Percentiles rank a stretch among this genome's conserved stretches.
These are phyloP conservation scores for Paecilomyces sp. DNA, from an alignment of 2,329 filamentous ascomycete species.

Conservation along the genomic window DNA sequence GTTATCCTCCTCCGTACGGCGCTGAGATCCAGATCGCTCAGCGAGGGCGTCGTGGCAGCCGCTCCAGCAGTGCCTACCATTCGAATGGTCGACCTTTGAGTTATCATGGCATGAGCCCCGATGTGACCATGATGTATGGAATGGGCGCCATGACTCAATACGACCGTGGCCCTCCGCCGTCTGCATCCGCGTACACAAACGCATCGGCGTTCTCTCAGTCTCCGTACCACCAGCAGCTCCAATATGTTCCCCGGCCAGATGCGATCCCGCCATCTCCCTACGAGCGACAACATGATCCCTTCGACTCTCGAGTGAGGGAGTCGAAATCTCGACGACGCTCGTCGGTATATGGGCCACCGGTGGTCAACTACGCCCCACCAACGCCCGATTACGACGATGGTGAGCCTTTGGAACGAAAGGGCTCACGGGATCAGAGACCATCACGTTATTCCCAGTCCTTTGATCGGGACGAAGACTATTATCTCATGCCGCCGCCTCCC, in stretches of 20 bases:
- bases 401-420: slow-evolving; percentile 18
- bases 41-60: slow-evolving; percentile 19
- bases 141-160: slow-evolving; percentile 21
- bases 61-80: slow-evolving; percentile 30
- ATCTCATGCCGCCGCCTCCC: slow-evolving; percentile 36
- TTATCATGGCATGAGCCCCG: slow-evolving; percentile 28
- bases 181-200: slow-evolving; percentile 29
- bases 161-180: slow-evolving; percentile 30
- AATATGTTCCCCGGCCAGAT: slow-evolving; percentile 22
- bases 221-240: slow-evolving; percentile 20
- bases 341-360: slow-evolving; percentile 27
- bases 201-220: slow-evolving; percentile 22
- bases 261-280: slow-evolving; percentile 12
- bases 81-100: slow-evolving; percentile 29
- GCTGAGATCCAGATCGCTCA: slow-evolving; percentile 26
- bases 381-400: slow-evolving; percentile 23
- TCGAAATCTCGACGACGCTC: slow-evolving; percentile 21
- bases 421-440: slow-evolving; percentile 21
- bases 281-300: slow-evolving; percentile 25
- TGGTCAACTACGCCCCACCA: slow-evolving; percentile 24
- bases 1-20: slow-evolving; percentile 19
- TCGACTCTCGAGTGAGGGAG: slow-evolving; percentile 27
- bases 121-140: slow-evolving; percentile 22
- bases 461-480: slow-evolving; percentile 33
- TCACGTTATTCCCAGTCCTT: slow-evolving; percentile 21